Evolutionary conservation across 2,329 filamentous ascomycete genomes (phyloP), one percentile per base, ranked within the genome.

Genomic region (Ramichloridium luteum): DNA sequence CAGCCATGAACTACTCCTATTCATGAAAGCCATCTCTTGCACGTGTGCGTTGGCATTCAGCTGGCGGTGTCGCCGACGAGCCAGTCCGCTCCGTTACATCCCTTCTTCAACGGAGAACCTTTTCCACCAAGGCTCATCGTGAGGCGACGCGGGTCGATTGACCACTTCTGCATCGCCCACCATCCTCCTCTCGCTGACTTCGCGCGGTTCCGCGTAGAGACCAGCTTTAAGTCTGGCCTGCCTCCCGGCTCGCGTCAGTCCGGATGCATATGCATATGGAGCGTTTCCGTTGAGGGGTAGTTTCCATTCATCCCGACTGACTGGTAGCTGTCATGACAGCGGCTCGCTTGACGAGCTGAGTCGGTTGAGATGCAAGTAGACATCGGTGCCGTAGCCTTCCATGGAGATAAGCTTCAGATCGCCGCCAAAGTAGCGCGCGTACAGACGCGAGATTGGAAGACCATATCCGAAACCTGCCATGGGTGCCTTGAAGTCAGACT

Each of bases 381-480:
- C 90, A 55, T 98, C 90, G 30, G 90, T 98, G 44, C 90, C 90
- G 59, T 98, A 98, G 83, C 90, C 90, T 67, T 98, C 90, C 90
- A 98, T 98, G 57, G 85, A 94, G 52, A 98, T 98, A 56, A 98
- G 61, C 61, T 96, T 96, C 49, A 98, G 58, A 57, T 98, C 90
- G 36, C 90, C 90, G 37, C 90, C 90, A 62, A 98, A 98, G 62
- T 98, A 98, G 44, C 90, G 70, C 34, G 90, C 90, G 51, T 98
- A 98, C 31, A 98, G 66, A 43, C 90, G 70, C 46, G 83, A 93
- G 40, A 98, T 96, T 0, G 90, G 90, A 44, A 98, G 57, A 11
- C 90, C 90, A 51, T 98, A 98, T n/a, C 90, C 90, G 53, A 96
- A 98, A 2, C 90, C 90, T 40, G 90, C 90, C 90, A 98, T 96